Conservation (phyloP, 1,139 yeast species). For the Hansenula lynferdii region DNA sequence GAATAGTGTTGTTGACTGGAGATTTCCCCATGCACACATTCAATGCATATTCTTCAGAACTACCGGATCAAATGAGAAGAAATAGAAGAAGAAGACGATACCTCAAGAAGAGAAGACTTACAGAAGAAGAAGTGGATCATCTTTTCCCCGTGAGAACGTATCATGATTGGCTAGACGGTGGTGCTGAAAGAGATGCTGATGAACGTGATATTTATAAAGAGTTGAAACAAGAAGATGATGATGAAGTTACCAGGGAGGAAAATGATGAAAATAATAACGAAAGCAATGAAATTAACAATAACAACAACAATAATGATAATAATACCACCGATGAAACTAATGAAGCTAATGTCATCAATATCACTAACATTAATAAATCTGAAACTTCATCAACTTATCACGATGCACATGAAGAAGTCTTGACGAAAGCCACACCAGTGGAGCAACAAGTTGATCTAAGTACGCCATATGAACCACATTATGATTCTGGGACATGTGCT, state of each 20-base stretch:
- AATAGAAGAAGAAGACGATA: conserved; percentile 20
- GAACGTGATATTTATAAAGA: conserved; percentile 19
- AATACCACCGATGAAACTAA: neutral
- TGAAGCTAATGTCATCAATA: neutral
- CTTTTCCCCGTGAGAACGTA: conserved; percentile 64
- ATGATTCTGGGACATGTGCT: conserved; percentile 73
- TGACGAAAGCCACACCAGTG: conserved; percentile 10
- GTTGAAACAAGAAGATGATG: conserved; percentile 23
- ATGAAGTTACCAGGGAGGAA: too few species aligned
- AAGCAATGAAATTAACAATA: neutral
- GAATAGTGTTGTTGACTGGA: conserved; percentile 17
- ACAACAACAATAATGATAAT: neutral
- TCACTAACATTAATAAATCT: too few species aligned
- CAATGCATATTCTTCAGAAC: conserved; percentile 14
- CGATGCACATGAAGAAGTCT: neutral
- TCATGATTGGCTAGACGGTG: conserved; percentile 54
- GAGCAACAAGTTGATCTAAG: conserved; percentile 20
- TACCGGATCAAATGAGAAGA: conserved; percentile 10
- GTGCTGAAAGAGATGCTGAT: conserved; percentile 23
- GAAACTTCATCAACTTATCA: neutral
- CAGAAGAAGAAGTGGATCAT: conserved; percentile 57
- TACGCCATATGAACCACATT: conserved; percentile 32
- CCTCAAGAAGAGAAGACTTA: conserved; percentile 45
- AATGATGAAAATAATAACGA: conserved; percentile 3
- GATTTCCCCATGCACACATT: conserved; percentile 21